Base-by-base conservation (phyloP, 108 stramenopile genomes). In the Cyclostephanos invisitatus region DNA sequence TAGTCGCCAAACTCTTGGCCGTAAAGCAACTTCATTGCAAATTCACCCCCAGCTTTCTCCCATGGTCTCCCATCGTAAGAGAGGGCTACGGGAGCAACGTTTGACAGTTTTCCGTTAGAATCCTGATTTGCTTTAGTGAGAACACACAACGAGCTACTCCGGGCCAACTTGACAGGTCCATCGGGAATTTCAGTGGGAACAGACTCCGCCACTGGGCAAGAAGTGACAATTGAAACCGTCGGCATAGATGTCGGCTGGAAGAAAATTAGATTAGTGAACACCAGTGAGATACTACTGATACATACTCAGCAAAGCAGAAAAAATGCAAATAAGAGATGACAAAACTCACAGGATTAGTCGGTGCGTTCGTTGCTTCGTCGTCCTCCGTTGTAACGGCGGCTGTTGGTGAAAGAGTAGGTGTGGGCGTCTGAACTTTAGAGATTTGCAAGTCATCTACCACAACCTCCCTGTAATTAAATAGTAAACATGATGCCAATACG, bases 31-130 rank as follows among this genome's bases (percentile, higher is more conserved):
- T 46, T 18, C 29, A 58, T 62, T 5, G 78, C 78, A 69, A 80
- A 80, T 40, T 73, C 81, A 28, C 81, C 81, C 7, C 77, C 67
- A 14, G 75, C 67, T 24, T 47, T 72, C 71, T 85, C 84, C 84
- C 84, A 85, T 17, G 63, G 68, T 40, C 70, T 35, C 15, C 78
- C 78, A 51, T 82, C 78, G 42, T 75, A 85, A 18, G 80, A 81
- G 3, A 80, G 74, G 46, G 76, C 83, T 2, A 82, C 70, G 1
- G 83, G 83, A 18, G 73, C 70, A 37, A 82, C 53, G 2, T 72
- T 53, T 7, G 80, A 60, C 18, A 69, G 32, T 10, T 36, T 32
- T 72, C 80, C 80, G 48, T 47, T 49, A 54, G 22, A 20, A 42
- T 62, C 63, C 49, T 53, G 37, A 25, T 68, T 46, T 14, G 68